These are phyloP conservation scores for Ciborinia camelliae DNA, from an alignment of 2,329 filamentous ascomycete genomes.

Conservation along the genomic window DNA sequence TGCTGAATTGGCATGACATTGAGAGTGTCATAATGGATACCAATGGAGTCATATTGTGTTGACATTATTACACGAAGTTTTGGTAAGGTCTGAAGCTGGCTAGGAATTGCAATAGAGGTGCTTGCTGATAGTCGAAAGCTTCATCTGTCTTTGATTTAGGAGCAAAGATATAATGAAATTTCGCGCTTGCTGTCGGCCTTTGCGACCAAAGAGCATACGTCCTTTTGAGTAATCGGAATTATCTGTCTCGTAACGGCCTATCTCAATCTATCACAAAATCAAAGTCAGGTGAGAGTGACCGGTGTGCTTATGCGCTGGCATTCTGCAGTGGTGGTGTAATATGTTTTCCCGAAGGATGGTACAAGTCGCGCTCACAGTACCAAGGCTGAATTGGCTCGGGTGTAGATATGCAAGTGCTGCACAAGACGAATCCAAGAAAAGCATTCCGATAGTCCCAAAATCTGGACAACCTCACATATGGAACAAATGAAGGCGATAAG, in stretches of 20 bases:
- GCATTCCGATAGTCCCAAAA: too few species aligned
- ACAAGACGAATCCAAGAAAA: too few species aligned
- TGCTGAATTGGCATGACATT: background rate
- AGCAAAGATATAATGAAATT: background rate
- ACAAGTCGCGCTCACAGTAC: too few species aligned
- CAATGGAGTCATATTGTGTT: conserved; percentile 10
- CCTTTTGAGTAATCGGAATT: background rate
- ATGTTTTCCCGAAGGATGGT: too few species aligned
- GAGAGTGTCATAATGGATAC: background rate
- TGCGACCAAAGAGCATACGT: background rate
- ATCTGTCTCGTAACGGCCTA: background rate
- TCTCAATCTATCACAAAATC: background rate
- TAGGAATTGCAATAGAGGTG: background rate
- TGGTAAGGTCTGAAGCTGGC: background rate
- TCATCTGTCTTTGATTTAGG: background rate
- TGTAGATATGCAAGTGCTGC: too few species aligned
- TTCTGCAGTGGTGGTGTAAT: too few species aligned
- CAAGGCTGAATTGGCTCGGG: too few species aligned
- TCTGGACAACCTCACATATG: too few species aligned
- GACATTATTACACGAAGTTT: background rate
- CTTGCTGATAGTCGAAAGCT: background rate
- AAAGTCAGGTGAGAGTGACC: background rate
- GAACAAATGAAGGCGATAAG: too few species aligned
- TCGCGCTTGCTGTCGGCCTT: background rate
- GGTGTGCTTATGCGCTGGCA: too few species aligned